Conservation (phyloP, 106 monocot genomes). For the Allium cepa region DNA sequence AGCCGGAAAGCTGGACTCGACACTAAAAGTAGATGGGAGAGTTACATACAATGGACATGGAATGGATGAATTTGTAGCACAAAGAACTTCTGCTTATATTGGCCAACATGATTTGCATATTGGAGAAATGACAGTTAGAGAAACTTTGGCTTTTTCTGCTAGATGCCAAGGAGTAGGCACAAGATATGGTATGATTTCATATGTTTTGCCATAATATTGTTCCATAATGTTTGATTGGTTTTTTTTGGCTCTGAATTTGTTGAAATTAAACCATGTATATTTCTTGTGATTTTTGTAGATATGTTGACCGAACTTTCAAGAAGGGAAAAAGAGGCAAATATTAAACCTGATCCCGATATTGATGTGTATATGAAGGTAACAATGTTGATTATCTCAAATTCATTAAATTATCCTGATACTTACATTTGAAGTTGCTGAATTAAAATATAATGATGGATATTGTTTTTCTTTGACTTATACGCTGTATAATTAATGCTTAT, state of each 20-base stretch:
- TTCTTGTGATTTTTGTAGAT: slow-evolving; percentile 1
- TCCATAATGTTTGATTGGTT: neutral
- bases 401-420: too few relatives aligned
- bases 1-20: slow-evolving; percentile 24
- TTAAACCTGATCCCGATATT: slow-evolving; percentile 18
- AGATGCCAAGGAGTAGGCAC: slow-evolving; percentile 21
- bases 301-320: slow-evolving; percentile 20
- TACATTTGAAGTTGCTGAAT: too few relatives aligned
- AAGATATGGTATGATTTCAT: slow-evolving; percentile 8
- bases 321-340: slow-evolving; percentile 18
- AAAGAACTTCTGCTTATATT: slow-evolving; percentile 16
- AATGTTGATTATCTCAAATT: neutral
- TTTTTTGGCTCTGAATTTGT: neutral
- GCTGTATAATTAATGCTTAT: too few relatives aligned
- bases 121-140: slow-evolving; percentile 21
- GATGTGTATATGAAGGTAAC: slow-evolving; percentile 20
- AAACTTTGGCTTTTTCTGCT: slow-evolving; percentile 16
- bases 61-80: slow-evolving; percentile 17
- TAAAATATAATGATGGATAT: too few relatives aligned
- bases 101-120: slow-evolving; percentile 16
- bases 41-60: slow-evolving; percentile 18
- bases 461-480: too few relatives aligned
- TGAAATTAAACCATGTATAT: neutral
- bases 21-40: slow-evolving; percentile 13
- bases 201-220: neutral